phyloP scores from a whole-genome alignment of 2,329 filamentous ascomycete genomes.

The Dactylellina cionopaga region DNA sequence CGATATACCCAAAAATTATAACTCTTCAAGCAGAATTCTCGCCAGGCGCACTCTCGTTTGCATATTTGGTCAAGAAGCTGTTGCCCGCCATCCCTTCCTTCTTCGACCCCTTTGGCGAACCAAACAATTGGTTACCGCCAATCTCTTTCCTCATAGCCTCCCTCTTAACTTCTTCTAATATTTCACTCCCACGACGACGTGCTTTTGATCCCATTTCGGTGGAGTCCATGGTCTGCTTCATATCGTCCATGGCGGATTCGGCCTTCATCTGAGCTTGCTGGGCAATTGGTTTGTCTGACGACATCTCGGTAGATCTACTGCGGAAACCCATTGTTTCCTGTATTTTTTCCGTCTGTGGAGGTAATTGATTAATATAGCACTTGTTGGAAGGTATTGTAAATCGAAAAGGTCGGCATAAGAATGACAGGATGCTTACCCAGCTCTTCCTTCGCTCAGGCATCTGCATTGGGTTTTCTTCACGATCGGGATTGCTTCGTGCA shows the following conservation, averaged over 20 bases:
- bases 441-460: constrained; percentile 34
- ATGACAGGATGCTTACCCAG: constrained; percentile 26
- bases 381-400: neutral
- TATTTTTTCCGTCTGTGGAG: constrained; percentile 26
- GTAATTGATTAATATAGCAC: neutral
- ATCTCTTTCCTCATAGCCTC: constrained; percentile 32
- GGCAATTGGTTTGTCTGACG: constrained; percentile 23
- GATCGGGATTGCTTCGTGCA: constrained; percentile 36
- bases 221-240: constrained; percentile 28
- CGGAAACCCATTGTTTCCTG: constrained; percentile 39
- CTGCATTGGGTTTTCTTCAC: constrained; percentile 37
- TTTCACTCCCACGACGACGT: constrained; percentile 38
- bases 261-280: constrained; percentile 30
- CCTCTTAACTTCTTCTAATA: constrained; percentile 41
- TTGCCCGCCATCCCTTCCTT: constrained; percentile 30
- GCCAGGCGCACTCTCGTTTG: constrained; percentile 49
- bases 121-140: constrained; percentile 48
- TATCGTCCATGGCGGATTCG: constrained; percentile 30
- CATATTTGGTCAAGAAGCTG: constrained; percentile 48
- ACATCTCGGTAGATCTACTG: neutral
- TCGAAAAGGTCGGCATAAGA: neutral
- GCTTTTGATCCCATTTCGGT: constrained; percentile 12
- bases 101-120: constrained; percentile 26
- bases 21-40: constrained; percentile 41
- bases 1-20: neutral